These are phyloP conservation scores for Byssothecium circinans DNA, from an alignment of 2,329 filamentous ascomycete genomes.

Conservation along the genomic window DNA sequence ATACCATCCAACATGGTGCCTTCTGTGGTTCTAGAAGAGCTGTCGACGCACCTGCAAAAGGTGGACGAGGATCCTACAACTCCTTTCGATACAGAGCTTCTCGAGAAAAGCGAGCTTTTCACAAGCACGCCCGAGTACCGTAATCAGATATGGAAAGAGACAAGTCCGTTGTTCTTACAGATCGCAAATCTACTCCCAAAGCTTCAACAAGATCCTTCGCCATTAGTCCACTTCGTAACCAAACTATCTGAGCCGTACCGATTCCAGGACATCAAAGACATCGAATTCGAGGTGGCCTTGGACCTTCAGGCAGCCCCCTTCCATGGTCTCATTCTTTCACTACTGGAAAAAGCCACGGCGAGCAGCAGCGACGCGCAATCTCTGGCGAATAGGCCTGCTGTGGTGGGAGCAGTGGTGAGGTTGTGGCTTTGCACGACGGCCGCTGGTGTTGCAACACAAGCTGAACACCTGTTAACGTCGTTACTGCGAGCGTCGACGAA, in stretches of 20 bases:
- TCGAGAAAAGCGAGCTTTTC: constrained; percentile 55
- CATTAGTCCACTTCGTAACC: constrained; percentile 56
- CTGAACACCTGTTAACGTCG: constrained; percentile 55
- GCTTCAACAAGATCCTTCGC: constrained; percentile 61
- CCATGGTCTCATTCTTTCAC: constrained; percentile 58
- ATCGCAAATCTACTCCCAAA: constrained; percentile 55
- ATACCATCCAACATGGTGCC: constrained; percentile 3
- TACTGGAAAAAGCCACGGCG: constrained; percentile 59
- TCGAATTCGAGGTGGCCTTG: constrained; percentile 60
- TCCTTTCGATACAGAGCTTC: constrained; percentile 50
- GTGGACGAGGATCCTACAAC: constrained; percentile 50
- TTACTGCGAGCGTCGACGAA: constrained; percentile 53
- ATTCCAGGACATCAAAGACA: constrained; percentile 47
- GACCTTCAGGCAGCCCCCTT: constrained; percentile 52
- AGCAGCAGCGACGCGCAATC: constrained; percentile 58
- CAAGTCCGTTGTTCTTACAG: constrained; percentile 45
- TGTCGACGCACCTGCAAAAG: constrained; percentile 49
- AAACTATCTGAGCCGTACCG: constrained; percentile 51
- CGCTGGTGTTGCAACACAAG: constrained; percentile 58
- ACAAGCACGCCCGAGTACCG: constrained; percentile 38
- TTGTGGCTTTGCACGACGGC: constrained; percentile 61
- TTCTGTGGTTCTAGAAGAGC: constrained; percentile 26
- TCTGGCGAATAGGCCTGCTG: constrained; percentile 58
- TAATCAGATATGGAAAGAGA: constrained; percentile 28
- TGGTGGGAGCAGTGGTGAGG: constrained; percentile 58